Conservation (phyloP, 805 yeast species). For the Sungouiozyma intestinalis region DNA sequence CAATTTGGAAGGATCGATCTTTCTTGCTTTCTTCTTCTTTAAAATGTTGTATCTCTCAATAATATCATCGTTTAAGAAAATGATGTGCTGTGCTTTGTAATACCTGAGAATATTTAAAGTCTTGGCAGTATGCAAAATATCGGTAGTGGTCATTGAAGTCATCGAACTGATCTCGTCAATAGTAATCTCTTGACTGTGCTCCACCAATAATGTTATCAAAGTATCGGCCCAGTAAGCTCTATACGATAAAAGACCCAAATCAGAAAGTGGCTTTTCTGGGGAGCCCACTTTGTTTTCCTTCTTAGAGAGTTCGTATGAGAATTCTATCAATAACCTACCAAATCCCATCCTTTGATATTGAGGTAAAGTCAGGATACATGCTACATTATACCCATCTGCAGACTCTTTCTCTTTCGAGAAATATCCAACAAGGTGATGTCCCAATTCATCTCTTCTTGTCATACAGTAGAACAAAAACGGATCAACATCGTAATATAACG, state of each 20-base stretch:
- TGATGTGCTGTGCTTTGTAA: conserved; percentile 90
- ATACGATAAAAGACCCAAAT: conserved; percentile 84
- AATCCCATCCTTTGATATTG: conserved; percentile 94
- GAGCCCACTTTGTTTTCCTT: conserved; percentile 88
- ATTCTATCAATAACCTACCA: conserved; percentile 85
- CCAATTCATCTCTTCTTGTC: conserved; percentile 81
- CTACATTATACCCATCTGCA: conserved; percentile 91
- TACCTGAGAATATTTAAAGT: conserved; percentile 83
- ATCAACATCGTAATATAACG: conserved; percentile 94
- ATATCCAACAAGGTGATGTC: conserved; percentile 94
- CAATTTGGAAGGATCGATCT: conserved; percentile 59
- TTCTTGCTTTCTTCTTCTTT: conserved; percentile 63
- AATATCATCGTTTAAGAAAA: conserved; percentile 76
- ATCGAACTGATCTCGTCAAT: conserved; percentile 82
- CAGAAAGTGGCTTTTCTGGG: conserved; percentile 95
- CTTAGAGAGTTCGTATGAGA: conserved; percentile 82
- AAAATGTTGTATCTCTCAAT: conserved; percentile 62
- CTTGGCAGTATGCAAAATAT: conserved; percentile 85
- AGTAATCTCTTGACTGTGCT: conserved; percentile 53
- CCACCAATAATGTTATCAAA: conserved; percentile 61
- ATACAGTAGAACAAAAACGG: conserved; percentile 94
- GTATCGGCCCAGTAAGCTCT: conserved; percentile 97
- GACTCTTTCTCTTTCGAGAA: conserved; percentile 95
- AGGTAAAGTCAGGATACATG: conserved; percentile 92
- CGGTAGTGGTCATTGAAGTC: conserved; percentile 94